Evolutionary conservation across 179 eudicot species (phyloP), one percentile per base, ranked within the genome.

Genomic region (Silene noctiflora): DNA sequence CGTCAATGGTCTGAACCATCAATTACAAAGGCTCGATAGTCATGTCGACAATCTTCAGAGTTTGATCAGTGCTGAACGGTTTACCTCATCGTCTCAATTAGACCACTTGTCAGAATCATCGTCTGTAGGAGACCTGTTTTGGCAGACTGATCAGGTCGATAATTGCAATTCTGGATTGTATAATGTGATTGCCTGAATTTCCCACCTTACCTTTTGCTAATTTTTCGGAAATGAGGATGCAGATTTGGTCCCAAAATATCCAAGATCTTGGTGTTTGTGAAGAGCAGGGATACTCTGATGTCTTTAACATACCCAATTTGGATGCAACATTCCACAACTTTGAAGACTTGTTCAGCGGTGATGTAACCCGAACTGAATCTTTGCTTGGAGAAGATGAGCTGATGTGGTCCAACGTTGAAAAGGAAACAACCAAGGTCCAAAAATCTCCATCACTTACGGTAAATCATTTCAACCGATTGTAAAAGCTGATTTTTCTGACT

Each of bases 211-310:
- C 5, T 33, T 33, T 33, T 33, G 39, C 39, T 33, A 33, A 4
- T 33, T 33, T 29, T 33, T 33, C 7, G 0, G 6, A 4, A 29
- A 56, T 39, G 22, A 67, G n/a, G n/a, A n/a, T 83, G 85, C 89
- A 92, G 95, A 83, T 87, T 63, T 92, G 95, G 97, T 75, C 89
- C 10, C 90, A 90, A 83, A 90, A 83, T 80, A 72, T 89, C 84
- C 90, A 92, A 88, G 97, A 89, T 66, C 86, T 88, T n/a, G 94
- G 92, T 71, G 84, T 85, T 29, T 91, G 88, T 75, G 91, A 88
- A 78, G 90, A 90, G 48, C 73, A 77, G 17, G 81, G 75, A 70
- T 79, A 80, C 78, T 71, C 81, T n/a, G 92, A 90, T 75, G 89
- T 81, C 74, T 79, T 79, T 68, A 83, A 84, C 74, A 88, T 90